Evolutionary conservation across 495 filamentous ascomycete species (phyloP).

Genomic region (Penicillium bovifimosum): DNA sequence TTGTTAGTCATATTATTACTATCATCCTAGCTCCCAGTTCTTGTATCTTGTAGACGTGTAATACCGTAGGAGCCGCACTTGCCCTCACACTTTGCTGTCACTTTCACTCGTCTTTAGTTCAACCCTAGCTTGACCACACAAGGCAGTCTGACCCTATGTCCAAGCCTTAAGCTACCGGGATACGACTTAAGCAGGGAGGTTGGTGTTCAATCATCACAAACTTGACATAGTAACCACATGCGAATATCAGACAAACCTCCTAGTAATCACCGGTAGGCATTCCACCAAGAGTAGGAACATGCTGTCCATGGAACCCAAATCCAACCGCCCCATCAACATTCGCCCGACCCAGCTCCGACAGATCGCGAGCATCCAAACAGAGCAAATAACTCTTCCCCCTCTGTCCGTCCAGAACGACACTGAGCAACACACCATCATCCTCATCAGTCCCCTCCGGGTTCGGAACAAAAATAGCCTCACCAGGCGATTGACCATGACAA

Average conservation of each 20-base stretch:
- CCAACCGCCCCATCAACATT: slow-evolving; percentile 54
- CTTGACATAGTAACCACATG: background rate
- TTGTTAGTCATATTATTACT: slow-evolving; percentile 5
- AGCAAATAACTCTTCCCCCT: slow-evolving; percentile 62
- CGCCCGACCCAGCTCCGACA: slow-evolving; percentile 64
- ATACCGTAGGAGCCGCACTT: background rate
- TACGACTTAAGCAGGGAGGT: too few species aligned
- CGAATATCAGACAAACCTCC: background rate
- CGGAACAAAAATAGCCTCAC: slow-evolving; percentile 69
- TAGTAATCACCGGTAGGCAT: slow-evolving; percentile 33
- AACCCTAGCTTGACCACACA: too few species aligned
- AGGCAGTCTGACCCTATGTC: too few species aligned
- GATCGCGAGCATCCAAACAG: slow-evolving; percentile 57
- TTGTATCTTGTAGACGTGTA: slow-evolving; percentile 1
- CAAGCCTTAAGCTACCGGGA: too few species aligned
- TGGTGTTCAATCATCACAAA: too few species aligned
- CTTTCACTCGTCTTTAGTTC: background rate
- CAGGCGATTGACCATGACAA: slow-evolving; percentile 58
- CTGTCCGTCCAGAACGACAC: slow-evolving; percentile 63
- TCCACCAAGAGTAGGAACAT: slow-evolving; percentile 34
- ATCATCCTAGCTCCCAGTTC: background rate
- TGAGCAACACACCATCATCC: slow-evolving; percentile 69
- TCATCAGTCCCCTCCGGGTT: slow-evolving; percentile 33
- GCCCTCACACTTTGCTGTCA: background rate
- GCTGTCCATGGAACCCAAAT: slow-evolving; percentile 69